Percentiles rank a stretch among this genome's conserved stretches.
phyloP scores from a whole-genome alignment of 2,329 filamentous ascomycete genomes.

The Cercospora brassicicola region DNA sequence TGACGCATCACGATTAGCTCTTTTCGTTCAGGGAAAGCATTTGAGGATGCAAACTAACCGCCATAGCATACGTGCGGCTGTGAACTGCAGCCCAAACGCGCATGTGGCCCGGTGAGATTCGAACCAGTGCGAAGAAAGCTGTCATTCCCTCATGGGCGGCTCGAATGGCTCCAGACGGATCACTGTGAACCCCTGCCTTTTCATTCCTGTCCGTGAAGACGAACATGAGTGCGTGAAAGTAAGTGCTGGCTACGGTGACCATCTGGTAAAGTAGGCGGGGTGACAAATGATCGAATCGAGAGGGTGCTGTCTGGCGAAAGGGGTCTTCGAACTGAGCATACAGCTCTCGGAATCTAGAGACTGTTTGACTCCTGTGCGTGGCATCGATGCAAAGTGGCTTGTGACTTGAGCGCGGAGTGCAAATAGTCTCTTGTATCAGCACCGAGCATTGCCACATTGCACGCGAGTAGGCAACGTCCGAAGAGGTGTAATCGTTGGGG shows the following conservation, averaged over 20 bases:
- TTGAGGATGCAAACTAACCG: background rate
- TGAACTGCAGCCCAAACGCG: background rate
- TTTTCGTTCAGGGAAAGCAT: background rate
- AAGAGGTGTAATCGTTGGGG: background rate
- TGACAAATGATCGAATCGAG: background rate
- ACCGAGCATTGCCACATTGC: constrained; percentile 17
- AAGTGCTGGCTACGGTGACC: constrained; percentile 3
- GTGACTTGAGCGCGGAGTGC: constrained; percentile 3
- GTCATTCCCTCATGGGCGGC: background rate
- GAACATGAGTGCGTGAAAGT: constrained; percentile 13
- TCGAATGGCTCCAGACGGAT: constrained; percentile 6
- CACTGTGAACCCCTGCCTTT: background rate
- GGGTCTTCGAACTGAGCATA: background rate
- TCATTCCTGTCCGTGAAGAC: constrained; percentile 15
- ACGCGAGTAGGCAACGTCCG: background rate
- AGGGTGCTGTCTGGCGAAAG: background rate
- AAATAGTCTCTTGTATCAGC: constrained; percentile 7
- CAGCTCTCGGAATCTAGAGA: background rate
- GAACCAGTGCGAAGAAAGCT: background rate
- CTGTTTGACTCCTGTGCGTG: background rate
- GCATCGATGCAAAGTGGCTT: background rate
- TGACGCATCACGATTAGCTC: background rate
- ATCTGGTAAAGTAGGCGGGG: constrained; percentile 4
- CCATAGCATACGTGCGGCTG: background rate
- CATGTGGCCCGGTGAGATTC: background rate